Evolutionary conservation across 306 rosid species (phyloP).

Genomic region (Cucumis hystrix): DNA sequence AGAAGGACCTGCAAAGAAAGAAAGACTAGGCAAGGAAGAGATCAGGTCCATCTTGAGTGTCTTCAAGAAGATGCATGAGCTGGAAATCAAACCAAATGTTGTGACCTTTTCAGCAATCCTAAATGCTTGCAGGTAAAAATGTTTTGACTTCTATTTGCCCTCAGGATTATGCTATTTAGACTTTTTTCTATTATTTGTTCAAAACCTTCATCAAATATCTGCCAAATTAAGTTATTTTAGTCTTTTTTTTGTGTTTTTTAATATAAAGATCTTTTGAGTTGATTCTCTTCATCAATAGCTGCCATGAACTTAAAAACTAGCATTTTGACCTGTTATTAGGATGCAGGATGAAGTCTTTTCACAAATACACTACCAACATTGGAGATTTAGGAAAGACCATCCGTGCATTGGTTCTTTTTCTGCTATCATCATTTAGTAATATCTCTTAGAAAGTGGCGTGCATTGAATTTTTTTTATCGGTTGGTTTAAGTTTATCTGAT

Average conservation of each 20-base stretch:
- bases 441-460: neutral
- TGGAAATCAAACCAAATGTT: constrained; percentile 46
- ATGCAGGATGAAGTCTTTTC: neutral
- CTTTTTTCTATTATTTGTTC: neutral
- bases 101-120: constrained; percentile 74
- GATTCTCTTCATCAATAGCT: neutral
- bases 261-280: neutral
- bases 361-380: neutral
- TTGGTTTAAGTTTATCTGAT: neutral
- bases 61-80: constrained; percentile 59
- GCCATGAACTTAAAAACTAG: neutral
- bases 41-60: constrained; percentile 41
- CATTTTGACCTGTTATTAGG: neutral
- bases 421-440: neutral
- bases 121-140: constrained; percentile 83
- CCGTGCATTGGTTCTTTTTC: neutral
- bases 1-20: constrained; percentile 28
- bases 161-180: neutral
- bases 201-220: neutral
- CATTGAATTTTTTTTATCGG: neutral
- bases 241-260: neutral
- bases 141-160: neutral
- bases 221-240: neutral
- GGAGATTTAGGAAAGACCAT: neutral
- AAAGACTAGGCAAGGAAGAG: constrained; percentile 29